These are phyloP conservation scores for Asparagopsis taxiformis DNA, from an alignment of 31 red algal genomes.

Conservation along the genomic window DNA sequence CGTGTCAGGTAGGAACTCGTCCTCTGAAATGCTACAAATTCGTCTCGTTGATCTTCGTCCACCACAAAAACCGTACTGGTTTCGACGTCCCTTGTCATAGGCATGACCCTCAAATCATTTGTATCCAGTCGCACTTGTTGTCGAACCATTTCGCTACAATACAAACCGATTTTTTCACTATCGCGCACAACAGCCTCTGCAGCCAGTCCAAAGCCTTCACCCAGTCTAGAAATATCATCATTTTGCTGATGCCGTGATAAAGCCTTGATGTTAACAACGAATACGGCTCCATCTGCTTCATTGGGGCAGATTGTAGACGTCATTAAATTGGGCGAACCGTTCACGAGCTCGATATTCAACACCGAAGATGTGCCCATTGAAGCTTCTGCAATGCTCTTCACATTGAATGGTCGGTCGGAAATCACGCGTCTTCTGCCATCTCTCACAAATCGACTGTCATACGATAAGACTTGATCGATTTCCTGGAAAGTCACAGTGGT, in stretches of 20 bases:
- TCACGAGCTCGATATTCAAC: slow-evolving; percentile 10
- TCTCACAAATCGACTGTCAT: slow-evolving; percentile 23
- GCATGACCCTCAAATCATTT: slow-evolving; percentile 24
- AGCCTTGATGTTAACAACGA: slow-evolving; percentile 21
- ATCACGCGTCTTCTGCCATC: slow-evolving; percentile 23
- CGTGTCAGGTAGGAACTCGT: slow-evolving; percentile 37
- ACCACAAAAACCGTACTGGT: slow-evolving; percentile 29
- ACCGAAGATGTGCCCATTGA: slow-evolving; percentile 53
- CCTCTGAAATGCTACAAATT: slow-evolving; percentile 40
- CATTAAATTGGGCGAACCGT: slow-evolving; percentile 8
- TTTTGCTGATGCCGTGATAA: slow-evolving; percentile 22
- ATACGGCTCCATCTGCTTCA: slow-evolving; percentile 30
- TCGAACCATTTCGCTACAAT: slow-evolving; percentile 51
- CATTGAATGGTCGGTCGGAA: slow-evolving; percentile 62
- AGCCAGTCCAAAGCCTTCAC: slow-evolving; percentile 1
- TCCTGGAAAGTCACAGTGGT: background rate
- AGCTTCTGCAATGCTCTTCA: slow-evolving; percentile 50
- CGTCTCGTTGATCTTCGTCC: background rate
- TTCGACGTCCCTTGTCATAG: slow-evolving; percentile 47
- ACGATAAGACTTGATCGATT: background rate
- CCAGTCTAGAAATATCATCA: background rate
- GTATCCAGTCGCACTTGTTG: slow-evolving; percentile 42
- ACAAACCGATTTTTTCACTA: slow-evolving; percentile 1
- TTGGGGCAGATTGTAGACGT: slow-evolving; percentile 13
- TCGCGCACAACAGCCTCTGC: background rate